These are phyloP conservation scores for Aurinia saxatilis DNA, from an alignment of 345 rosid species.

Conservation along the genomic window DNA sequence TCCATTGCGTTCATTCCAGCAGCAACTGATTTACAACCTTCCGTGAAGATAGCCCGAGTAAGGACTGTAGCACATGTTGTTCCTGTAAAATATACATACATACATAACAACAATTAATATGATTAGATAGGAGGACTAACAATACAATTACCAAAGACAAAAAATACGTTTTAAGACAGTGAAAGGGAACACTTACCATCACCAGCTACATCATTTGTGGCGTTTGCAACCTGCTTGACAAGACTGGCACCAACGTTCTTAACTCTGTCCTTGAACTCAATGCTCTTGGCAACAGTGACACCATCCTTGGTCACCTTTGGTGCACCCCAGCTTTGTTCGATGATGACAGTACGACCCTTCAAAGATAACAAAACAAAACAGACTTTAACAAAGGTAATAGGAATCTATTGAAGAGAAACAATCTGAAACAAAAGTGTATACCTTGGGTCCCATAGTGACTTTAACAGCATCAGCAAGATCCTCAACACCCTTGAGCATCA, in stretches of 20 bases:
- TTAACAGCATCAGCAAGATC: constrained; percentile 91
- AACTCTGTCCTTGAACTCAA: constrained; percentile 82
- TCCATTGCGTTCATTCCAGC: constrained; percentile 98
- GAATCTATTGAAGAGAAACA: background rate
- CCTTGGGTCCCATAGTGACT: constrained; percentile 99
- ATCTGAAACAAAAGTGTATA: constrained; percentile 20
- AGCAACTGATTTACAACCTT: constrained; percentile 98
- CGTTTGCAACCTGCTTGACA: constrained; percentile 98
- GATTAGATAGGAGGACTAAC: background rate
- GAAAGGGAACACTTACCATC: constrained; percentile 52
- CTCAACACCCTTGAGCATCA: constrained; percentile 92
- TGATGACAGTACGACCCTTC: constrained; percentile 91
- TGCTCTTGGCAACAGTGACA: constrained; percentile 96
- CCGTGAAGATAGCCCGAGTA: constrained; percentile 72
- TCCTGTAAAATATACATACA: constrained; percentile 39
- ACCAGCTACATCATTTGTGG: constrained; percentile 91
- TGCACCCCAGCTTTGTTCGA: constrained; percentile 94
- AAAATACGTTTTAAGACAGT: background rate
- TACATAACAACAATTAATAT: background rate
- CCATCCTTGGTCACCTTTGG: constrained; percentile 99
- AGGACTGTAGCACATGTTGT: constrained; percentile 98
- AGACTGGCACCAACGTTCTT: constrained; percentile 97
- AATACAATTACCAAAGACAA: background rate
- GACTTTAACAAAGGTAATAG: too few species aligned
- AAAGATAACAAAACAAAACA: background rate